phyloP scores from a whole-genome alignment of 192 early-diverging fungal genomes.

The Phlyctochytrium bullatum region DNA sequence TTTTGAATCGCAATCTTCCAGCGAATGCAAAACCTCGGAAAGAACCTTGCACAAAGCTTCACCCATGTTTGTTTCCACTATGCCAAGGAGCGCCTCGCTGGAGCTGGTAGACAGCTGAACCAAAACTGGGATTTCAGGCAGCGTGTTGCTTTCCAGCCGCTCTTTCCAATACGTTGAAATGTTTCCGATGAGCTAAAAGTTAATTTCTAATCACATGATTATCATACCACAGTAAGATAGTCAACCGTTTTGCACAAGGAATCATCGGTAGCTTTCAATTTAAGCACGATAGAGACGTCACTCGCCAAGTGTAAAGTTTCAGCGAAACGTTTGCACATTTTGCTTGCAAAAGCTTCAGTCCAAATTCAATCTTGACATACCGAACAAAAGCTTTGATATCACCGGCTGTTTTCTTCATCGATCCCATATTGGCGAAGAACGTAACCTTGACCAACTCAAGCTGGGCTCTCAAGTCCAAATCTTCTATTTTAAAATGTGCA shows the following conservation, averaged over 20 bases:
- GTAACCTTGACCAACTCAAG: slow-evolving; percentile 2
- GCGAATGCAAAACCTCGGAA: slow-evolving; percentile 46
- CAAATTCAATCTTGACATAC: too few species aligned
- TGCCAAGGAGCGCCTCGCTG: slow-evolving; percentile 55
- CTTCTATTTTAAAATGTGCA: too few species aligned
- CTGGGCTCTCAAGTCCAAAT: not conserved
- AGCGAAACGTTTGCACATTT: too few species aligned
- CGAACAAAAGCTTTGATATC: slow-evolving; percentile 12
- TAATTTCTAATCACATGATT: slow-evolving; percentile 9
- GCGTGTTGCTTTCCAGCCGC: slow-evolving; percentile 44
- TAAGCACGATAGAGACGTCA: too few species aligned
- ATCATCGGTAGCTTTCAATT: too few species aligned
- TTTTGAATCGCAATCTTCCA: slow-evolving; percentile 46
- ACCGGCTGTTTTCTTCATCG: slow-evolving; percentile 9
- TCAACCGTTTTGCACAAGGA: slow-evolving; percentile 8
- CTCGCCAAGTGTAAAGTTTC: too few species aligned
- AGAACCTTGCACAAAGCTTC: slow-evolving; percentile 55
- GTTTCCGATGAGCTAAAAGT: slow-evolving; percentile 21
- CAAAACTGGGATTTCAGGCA: slow-evolving; percentile 36
- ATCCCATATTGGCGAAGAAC: slow-evolving; percentile 20
- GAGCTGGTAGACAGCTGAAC: slow-evolving; percentile 57
- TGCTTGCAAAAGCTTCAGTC: too few species aligned
- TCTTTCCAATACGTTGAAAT: slow-evolving; percentile 42
- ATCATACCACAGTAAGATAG: not conserved
- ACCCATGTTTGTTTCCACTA: slow-evolving; percentile 60